Percentiles rank a stretch among this genome's conserved stretches.
These are phyloP conservation scores for Termitomyces sp. DNA, from an alignment of 768 basidiomycete genomes.

Conservation along the genomic window DNA sequence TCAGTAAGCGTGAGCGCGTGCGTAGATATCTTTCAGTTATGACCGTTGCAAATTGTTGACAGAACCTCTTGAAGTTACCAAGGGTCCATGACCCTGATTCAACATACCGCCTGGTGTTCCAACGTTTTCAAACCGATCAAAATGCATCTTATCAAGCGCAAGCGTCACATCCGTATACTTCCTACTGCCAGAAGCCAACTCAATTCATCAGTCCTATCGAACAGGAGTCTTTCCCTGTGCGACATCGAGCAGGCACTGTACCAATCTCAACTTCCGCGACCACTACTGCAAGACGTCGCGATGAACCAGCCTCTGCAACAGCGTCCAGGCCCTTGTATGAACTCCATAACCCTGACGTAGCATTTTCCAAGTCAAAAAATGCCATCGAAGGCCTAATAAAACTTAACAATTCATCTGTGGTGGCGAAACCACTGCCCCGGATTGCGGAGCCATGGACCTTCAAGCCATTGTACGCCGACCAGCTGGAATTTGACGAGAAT, in stretches of 20 bases:
- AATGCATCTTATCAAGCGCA: slow-evolving; percentile 12
- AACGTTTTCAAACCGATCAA: slow-evolving; percentile 2
- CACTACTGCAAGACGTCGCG: slow-evolving; percentile 26
- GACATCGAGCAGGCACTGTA: slow-evolving; percentile 23
- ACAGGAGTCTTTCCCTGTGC: slow-evolving; percentile 12
- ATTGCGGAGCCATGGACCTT: slow-evolving; percentile 53
- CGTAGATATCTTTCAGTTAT: neutral
- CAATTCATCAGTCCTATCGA: slow-evolving; percentile 22
- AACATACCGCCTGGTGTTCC: slow-evolving; percentile 7
- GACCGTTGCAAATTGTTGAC: neutral
- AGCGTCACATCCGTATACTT: slow-evolving; percentile 10
- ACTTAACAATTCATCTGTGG: slow-evolving; percentile 27
- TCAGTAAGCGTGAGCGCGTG: neutral
- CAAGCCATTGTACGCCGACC: slow-evolving; percentile 50
- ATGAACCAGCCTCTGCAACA: slow-evolving; percentile 27
- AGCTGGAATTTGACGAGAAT: slow-evolving; percentile 61
- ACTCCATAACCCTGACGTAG: neutral
- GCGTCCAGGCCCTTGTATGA: slow-evolving; percentile 14
- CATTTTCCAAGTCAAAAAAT: slow-evolving; percentile 6
- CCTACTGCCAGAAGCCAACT: slow-evolving; percentile 28
- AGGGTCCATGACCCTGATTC: slow-evolving; percentile 5
- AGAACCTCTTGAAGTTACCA: slow-evolving; percentile 4
- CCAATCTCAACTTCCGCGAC: slow-evolving; percentile 17
- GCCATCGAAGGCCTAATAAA: slow-evolving; percentile 13
- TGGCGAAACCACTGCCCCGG: slow-evolving; percentile 31